Evolutionary conservation across 2,329 filamentous ascomycete genomes (phyloP), one percentile per base, ranked within the genome.

Genomic region (Pestalotiopsis sp.): DNA sequence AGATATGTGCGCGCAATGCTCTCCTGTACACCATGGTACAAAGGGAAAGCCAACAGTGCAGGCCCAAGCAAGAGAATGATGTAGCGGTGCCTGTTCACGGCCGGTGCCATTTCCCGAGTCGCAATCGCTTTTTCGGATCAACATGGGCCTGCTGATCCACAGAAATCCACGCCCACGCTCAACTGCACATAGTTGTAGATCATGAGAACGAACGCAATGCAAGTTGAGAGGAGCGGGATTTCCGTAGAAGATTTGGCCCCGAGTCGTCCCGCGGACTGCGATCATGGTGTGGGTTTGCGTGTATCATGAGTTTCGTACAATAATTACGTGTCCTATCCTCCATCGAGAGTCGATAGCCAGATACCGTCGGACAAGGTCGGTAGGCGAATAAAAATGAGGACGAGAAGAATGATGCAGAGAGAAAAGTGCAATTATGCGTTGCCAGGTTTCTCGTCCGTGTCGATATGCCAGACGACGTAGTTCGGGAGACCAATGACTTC

Each of bases 391-490:
- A 72, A 72, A 74, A 72, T 72, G 69, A 67, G 71, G 70, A 71
- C 67, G 73, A 68, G 72, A 69, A 71, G 69, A 72, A 71, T 71
- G 69, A 71, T 69, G 70, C 70, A 71, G 68, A 70, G 39, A 52
- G 45, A 25, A 64, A 14, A 38, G 25, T 25, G 39, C 41, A 31
- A 64, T 17, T 69, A 65, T 23, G 62, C 65, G 45, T 69, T 98
- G 41, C 94, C 94, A 41, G 90, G 89, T 86, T 98, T 97, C 85
- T 99, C 96, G 68, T 95, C 90, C 2, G 96, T 99, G 80, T 99
- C 96, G 76, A 97, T 93, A 79, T 99, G 96, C 96, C 96, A 99
- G 69, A 99, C 95, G 65, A 99, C 91, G 79, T 99, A 99, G 80
- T 99, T 99, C 57, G 95, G 96, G 68, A 99, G 85, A 60, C 96